Conservation (phyloP, 1,284 basidiomycete genomes). For the Leucoagaricus sp. region DNA sequence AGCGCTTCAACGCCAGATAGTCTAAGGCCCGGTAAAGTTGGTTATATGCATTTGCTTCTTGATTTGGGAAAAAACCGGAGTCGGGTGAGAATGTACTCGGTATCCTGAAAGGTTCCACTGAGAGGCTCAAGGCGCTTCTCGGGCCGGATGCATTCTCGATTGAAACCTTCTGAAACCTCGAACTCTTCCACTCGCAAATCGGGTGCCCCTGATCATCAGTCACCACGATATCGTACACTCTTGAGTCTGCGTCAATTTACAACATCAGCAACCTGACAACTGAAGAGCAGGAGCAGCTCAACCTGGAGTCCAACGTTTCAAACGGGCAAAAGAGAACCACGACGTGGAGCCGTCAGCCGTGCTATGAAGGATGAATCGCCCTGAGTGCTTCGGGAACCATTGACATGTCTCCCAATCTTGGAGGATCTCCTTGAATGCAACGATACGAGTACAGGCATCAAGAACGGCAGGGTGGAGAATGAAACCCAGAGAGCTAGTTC, state of each 20-base stretch:
- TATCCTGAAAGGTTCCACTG: not conserved
- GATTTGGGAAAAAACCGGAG: not conserved
- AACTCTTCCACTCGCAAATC: constrained; percentile 10
- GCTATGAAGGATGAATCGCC: constrained; percentile 19
- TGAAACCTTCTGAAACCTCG: not conserved
- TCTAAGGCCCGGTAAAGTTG: not conserved
- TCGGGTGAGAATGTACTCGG: not conserved
- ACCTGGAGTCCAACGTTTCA: constrained; percentile 25
- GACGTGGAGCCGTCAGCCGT: constrained; percentile 15
- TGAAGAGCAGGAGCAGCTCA: not conserved
- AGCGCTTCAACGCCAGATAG: not conserved
- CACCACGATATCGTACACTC: constrained; percentile 19
- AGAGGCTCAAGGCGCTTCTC: not conserved
- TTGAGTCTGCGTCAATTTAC: constrained; percentile 8
- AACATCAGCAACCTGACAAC: not conserved
- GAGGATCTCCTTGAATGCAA: constrained; percentile 20
- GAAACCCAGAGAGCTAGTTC: constrained; percentile 26
- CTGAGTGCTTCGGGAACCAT: constrained; percentile 23
- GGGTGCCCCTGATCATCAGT: not conserved
- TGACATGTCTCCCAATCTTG: constrained; percentile 23
- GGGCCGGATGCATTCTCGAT: not conserved
- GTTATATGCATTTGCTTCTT: not conserved
- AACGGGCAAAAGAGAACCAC: constrained; percentile 21
- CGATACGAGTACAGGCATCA: constrained; percentile 24
- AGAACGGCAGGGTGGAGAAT: constrained; percentile 41